Percentiles rank a stretch among this genome's conserved stretches.
Evolutionary conservation across 2,329 filamentous ascomycete genomes (phyloP).

Genomic region (Claviceps digitariae): DNA sequence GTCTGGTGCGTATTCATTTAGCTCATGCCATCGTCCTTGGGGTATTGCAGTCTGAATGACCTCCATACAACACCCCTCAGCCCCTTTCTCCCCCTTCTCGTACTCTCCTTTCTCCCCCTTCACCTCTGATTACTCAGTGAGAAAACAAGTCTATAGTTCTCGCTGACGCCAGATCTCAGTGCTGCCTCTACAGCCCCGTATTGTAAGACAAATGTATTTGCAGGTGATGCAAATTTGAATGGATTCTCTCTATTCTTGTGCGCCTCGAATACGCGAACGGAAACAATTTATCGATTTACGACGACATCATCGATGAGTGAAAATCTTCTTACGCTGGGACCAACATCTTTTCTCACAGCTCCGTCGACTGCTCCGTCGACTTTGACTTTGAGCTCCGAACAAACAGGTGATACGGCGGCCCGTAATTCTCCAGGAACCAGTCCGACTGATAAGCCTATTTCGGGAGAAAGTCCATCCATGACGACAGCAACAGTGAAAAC

Average conservation of each 20-base stretch:
- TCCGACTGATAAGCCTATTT: neutral
- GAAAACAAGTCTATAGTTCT: neutral
- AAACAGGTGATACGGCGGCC: neutral
- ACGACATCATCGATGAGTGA: neutral
- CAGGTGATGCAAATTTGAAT: slow-evolving; percentile 5
- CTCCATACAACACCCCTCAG: neutral
- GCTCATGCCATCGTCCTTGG: neutral
- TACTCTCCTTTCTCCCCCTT: too few species aligned
- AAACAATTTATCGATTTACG: slow-evolving; percentile 10
- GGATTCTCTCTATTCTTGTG: slow-evolving; percentile 12
- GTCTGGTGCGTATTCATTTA: neutral
- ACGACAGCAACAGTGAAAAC: neutral
- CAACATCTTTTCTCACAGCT: neutral
- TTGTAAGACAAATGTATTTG: slow-evolving; percentile 12
- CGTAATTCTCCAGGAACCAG: neutral
- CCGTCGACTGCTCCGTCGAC: neutral
- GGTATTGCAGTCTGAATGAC: neutral
- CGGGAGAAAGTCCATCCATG: neutral
- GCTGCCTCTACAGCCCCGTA: slow-evolving; percentile 7
- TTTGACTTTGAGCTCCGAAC: neutral
- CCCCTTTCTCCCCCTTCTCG: neutral
- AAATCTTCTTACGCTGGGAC: neutral
- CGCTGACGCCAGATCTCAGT: slow-evolving; percentile 3
- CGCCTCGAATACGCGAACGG: slow-evolving; percentile 8
- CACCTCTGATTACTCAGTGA: neutral